Percentiles rank a stretch among this genome's conserved stretches.
Evolutionary conservation across 2,329 filamentous ascomycete species (phyloP).

Genomic region (Ambrosiella cleistominuta): DNA sequence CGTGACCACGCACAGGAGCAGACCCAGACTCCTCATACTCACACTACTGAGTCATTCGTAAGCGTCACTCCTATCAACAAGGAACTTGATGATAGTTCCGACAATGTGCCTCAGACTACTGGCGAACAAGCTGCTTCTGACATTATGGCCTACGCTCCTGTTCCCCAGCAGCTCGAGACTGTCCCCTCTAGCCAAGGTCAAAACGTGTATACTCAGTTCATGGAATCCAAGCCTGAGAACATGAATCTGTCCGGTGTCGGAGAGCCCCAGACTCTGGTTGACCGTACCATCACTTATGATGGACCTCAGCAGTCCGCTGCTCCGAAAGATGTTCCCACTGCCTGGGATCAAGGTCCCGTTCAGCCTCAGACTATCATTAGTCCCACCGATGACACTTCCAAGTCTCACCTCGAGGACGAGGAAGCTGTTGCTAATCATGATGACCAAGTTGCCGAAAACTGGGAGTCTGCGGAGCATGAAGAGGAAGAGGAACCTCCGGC

Average conservation of each 20-base stretch:
- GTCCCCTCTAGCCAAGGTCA: background rate
- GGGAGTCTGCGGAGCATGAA: conserved; percentile 73
- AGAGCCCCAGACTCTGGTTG: background rate
- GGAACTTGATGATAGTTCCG: conserved; percentile 3
- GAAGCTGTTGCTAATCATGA: background rate
- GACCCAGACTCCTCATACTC: conserved; percentile 11
- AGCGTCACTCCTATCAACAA: conserved; percentile 12
- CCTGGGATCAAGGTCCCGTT: conserved; percentile 1
- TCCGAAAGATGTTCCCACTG: background rate
- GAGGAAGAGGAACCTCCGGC: conserved; percentile 49
- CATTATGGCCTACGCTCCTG: background rate
- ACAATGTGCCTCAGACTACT: conserved; percentile 4
- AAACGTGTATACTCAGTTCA: conserved; percentile 7
- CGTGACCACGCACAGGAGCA: conserved; percentile 25
- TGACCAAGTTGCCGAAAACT: conserved; percentile 52
- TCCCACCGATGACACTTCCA: conserved; percentile 7
- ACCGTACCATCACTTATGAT: conserved; percentile 3
- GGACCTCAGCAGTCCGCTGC: background rate
- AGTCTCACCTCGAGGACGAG: conserved; percentile 8
- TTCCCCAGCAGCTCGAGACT: conserved; percentile 1
- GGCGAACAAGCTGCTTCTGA: conserved; percentile 1
- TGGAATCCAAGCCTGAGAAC: conserved; percentile 12
- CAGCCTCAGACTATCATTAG: background rate
- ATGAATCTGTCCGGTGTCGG: conserved; percentile 2
- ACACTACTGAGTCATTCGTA: conserved; percentile 11